Evolutionary conservation across 495 filamentous ascomycete genomes (phyloP).

Genomic region (Penicillium paradoxum): DNA sequence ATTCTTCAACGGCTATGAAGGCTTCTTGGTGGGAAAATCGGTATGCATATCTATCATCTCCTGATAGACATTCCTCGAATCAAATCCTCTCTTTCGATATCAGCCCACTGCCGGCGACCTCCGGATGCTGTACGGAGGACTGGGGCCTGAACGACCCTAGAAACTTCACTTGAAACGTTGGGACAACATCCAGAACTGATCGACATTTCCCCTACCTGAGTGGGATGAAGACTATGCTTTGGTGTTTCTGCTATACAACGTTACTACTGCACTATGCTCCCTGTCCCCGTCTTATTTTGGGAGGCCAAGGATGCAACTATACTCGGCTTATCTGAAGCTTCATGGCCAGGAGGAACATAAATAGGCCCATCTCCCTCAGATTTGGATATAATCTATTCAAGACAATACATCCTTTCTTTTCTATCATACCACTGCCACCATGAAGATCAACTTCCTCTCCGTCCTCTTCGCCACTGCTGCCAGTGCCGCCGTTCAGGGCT

Average conservation of each 20-base stretch:
- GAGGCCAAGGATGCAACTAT: constrained; percentile 26
- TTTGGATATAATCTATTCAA: neutral
- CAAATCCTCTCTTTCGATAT: no score
- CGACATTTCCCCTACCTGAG: neutral
- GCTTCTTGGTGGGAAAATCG: no score
- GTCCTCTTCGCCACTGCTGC: constrained; percentile 15
- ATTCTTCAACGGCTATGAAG: no score
- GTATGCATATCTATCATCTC: no score
- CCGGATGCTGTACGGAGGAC: no score
- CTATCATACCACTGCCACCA: neutral
- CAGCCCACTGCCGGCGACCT: no score
- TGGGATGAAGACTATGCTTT: neutral
- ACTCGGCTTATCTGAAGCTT: neutral
- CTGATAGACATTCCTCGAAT: no score
- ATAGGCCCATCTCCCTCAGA: neutral
- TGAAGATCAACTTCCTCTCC: constrained; percentile 14
- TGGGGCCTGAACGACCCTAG: neutral
- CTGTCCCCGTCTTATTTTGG: constrained; percentile 14
- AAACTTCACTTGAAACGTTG: neutral
- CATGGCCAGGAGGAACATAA: neutral
- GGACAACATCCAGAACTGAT: neutral
- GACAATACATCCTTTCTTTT: neutral
- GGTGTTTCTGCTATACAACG: constrained; percentile 7
- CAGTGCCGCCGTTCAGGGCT: constrained; percentile 50
- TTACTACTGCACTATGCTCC: neutral